These are phyloP conservation scores for Yarrowia divulgata DNA, from an alignment of 805 yeast species.

Conservation along the genomic window DNA sequence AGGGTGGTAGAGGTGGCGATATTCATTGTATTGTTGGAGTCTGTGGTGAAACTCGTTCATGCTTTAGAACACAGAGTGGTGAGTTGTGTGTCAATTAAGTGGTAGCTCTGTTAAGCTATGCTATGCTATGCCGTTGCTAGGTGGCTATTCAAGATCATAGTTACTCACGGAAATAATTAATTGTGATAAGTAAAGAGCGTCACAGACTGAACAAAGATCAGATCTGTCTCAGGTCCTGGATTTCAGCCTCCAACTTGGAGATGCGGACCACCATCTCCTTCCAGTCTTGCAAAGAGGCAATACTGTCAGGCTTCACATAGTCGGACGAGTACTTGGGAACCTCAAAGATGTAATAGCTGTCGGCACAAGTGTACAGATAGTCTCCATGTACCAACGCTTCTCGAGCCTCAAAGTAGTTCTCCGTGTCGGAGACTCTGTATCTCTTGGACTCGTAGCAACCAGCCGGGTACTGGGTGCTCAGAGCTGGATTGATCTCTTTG, in stretches of 20 bases:
- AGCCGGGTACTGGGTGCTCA: conserved; percentile 7
- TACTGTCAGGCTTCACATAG: conserved; percentile 17
- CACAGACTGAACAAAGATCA: too few species aligned
- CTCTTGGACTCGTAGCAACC: conserved; percentile 7
- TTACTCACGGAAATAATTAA: too few species aligned
- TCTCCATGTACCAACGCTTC: conserved; percentile 16
- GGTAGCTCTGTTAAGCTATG: too few species aligned
- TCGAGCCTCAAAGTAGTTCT: conserved; percentile 18
- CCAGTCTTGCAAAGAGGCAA: conserved; percentile 23
- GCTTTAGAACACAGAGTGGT: too few species aligned
- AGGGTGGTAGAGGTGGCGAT: conserved; percentile 6
- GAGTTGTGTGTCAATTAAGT: too few species aligned
- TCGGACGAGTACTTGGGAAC: conserved; percentile 24
- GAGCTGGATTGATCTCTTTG: conserved; percentile 10
- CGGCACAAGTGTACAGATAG: conserved; percentile 29
- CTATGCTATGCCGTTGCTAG: too few species aligned
- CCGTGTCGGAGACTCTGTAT: conserved; percentile 17
- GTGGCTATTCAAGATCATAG: too few species aligned
- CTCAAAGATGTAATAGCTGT: conserved; percentile 25
- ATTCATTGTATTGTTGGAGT: background rate
- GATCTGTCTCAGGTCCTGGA: background rate
- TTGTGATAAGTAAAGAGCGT: too few species aligned
- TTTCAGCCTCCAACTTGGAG: conserved; percentile 13
- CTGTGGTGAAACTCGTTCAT: background rate
- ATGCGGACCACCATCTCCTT: conserved; percentile 24